These are phyloP conservation scores for Globisporangium irregulare DNA, from an alignment of 352 stramenopile species.

Conservation along the genomic window DNA sequence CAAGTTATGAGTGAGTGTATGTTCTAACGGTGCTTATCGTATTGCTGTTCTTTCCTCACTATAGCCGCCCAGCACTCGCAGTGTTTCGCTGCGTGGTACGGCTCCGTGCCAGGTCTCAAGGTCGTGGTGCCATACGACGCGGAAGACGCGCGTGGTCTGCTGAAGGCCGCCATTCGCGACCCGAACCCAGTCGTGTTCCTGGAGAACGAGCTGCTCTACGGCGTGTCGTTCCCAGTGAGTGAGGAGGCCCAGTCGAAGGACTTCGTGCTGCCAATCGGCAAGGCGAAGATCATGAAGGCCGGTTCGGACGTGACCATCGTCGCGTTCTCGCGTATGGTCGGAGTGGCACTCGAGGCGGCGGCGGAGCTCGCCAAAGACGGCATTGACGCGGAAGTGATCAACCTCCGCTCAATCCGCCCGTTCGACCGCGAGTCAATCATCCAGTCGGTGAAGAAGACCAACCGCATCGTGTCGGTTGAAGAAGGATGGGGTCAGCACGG, in stretches of 20 bases:
- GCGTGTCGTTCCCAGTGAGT: conserved; percentile 95
- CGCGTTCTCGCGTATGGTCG: conserved; percentile 97
- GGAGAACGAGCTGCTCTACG: conserved; percentile 99
- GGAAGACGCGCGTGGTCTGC: conserved; percentile 98
- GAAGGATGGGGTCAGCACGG: conserved; percentile 96
- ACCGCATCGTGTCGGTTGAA: conserved; percentile 96
- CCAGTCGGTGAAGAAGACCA: conserved; percentile 98
- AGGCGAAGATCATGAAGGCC: conserved; percentile 98
- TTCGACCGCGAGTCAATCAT: conserved; percentile 98
- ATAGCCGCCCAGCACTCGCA: conserved; percentile 98
- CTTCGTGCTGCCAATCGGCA: conserved; percentile 97
- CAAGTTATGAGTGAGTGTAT: background rate
- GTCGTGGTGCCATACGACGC: conserved; percentile 96
- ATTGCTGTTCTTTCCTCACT: conserved; percentile 1
- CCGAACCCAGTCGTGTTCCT: conserved; percentile 99
- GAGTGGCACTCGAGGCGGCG: conserved; percentile 94
- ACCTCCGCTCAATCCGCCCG: conserved; percentile 92
- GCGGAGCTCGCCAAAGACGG: conserved; percentile 93
- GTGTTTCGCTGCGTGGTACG: conserved; percentile 99
- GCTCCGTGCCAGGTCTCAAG: conserved; percentile 96
- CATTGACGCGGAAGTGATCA: conserved; percentile 96
- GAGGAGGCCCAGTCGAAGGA: conserved; percentile 97
- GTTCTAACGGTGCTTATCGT: background rate
- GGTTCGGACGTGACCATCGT: conserved; percentile 98
- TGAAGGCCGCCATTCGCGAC: conserved; percentile 99